Conservation (phyloP, 768 basidiomycete genomes). For the Daedaleopsis nitida region DNA sequence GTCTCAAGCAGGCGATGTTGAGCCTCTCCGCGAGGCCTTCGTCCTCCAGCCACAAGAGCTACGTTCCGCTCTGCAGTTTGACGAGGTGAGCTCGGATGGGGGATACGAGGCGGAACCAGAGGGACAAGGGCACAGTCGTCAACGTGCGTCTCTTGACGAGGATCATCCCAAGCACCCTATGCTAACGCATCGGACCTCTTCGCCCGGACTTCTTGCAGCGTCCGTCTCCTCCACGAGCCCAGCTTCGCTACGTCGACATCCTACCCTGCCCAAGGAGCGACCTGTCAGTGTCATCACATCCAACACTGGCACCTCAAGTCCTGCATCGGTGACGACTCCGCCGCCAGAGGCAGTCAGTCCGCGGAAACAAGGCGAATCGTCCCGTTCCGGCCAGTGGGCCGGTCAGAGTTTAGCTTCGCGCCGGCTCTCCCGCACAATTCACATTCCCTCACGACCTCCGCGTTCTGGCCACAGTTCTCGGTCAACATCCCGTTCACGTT, state of each 20-base stretch:
- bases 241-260: conserved; percentile 66
- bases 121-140: conserved; percentile 55
- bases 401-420: conserved; percentile 59
- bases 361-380: conserved; percentile 56
- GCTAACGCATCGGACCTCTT: conserved; percentile 58
- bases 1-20: conserved; percentile 41
- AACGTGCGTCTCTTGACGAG: conserved; percentile 68
- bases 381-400: conserved; percentile 54
- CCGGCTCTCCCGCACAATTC: conserved; percentile 83
- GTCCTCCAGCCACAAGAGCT: conserved; percentile 59
- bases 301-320: conserved; percentile 54
- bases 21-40: conserved; percentile 59
- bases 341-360: conserved; percentile 66
- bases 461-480: conserved; percentile 85
- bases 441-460: conserved; percentile 66
- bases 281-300: conserved; percentile 57
- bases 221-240: conserved; percentile 73
- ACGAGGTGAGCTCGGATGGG: conserved; percentile 79
- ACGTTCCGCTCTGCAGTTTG: conserved; percentile 57
- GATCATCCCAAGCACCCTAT: conserved; percentile 37
- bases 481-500: conserved; percentile 92
- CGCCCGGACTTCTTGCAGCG: conserved; percentile 59
- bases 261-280: conserved; percentile 67
- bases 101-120: conserved; percentile 82
- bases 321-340: conserved; percentile 41